Conservation (phyloP, 2,329 filamentous ascomycete genomes). For the Aspergillus hiratsukae region DNA sequence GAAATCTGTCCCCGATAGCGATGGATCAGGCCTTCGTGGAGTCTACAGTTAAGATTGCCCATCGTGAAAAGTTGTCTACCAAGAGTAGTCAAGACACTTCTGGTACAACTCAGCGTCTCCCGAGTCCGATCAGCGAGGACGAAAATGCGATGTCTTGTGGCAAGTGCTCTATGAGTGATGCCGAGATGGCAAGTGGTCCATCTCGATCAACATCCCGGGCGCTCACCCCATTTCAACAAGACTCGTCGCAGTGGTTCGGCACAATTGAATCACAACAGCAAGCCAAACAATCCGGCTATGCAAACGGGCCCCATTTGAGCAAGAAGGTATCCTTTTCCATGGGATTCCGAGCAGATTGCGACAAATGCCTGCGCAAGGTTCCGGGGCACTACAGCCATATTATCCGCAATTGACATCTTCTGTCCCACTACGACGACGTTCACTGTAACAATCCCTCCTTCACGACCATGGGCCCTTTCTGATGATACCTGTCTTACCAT, state of each 20-base stretch:
- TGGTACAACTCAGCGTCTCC: slow-evolving; percentile 27
- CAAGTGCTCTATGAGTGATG: slow-evolving; percentile 10
- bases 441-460: neutral
- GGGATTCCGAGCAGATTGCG: slow-evolving; percentile 72
- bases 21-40: neutral
- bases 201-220: slow-evolving; percentile 6
- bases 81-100: slow-evolving; percentile 11
- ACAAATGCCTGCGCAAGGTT: slow-evolving; percentile 69
- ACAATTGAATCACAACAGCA: neutral
- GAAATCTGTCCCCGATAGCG: neutral
- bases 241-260: neutral
- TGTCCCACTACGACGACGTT: neutral
- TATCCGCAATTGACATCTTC: slow-evolving; percentile 39
- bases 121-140: slow-evolving; percentile 39
- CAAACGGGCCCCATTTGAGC: neutral
- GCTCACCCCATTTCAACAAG: neutral
- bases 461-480: neutral
- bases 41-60: neutral
- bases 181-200: slow-evolving; percentile 14
- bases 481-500: slow-evolving; percentile 3
- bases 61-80: neutral
- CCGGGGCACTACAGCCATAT: slow-evolving; percentile 80
- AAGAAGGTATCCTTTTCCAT: slow-evolving; percentile 67
- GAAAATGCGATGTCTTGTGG: slow-evolving; percentile 16
- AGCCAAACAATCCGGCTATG: neutral